Percentiles rank a stretch among this genome's conserved stretches.
phyloP scores from a whole-genome alignment of 345 rosid genomes.

The Camelina sativa region DNA sequence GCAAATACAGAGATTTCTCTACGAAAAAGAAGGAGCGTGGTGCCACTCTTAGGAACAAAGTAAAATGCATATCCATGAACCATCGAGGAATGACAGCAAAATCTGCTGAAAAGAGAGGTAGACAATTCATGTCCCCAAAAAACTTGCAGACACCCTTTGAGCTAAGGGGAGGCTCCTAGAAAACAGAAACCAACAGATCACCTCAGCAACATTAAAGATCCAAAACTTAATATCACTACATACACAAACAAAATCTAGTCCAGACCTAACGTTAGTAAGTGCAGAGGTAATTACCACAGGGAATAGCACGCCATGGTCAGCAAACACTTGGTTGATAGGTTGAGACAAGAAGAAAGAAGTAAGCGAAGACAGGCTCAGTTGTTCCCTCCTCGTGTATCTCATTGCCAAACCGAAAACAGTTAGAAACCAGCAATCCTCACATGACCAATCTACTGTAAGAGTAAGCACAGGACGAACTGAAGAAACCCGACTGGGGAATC shows the following conservation, averaged over 20 bases:
- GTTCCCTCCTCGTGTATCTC: slow-evolving; percentile 52
- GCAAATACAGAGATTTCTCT: slow-evolving; percentile 46
- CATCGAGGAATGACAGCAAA: slow-evolving; percentile 70
- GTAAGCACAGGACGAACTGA: slow-evolving; percentile 41
- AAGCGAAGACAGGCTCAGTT: slow-evolving; percentile 55
- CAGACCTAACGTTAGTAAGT: neutral
- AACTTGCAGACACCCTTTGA: slow-evolving; percentile 69
- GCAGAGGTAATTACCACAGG: slow-evolving; percentile 52
- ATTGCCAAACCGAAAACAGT: slow-evolving; percentile 57
- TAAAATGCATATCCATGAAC: slow-evolving; percentile 62
- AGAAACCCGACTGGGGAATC: slow-evolving; percentile 24
- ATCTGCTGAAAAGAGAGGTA: slow-evolving; percentile 68
- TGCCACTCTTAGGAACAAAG: slow-evolving; percentile 43
- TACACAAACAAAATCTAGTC: slow-evolving; percentile 11
- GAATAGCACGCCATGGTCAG: slow-evolving; percentile 62
- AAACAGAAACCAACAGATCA: slow-evolving; percentile 2
- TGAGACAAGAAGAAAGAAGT: slow-evolving; percentile 61
- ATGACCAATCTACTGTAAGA: slow-evolving; percentile 45
- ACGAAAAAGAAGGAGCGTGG: slow-evolving; percentile 49
- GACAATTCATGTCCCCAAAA: slow-evolving; percentile 46
- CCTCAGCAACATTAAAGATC: neutral
- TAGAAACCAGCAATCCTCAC: slow-evolving; percentile 45
- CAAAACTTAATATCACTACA: neutral
- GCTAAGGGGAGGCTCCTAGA: slow-evolving; percentile 56
- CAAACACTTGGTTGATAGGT: slow-evolving; percentile 56